Conservation (phyloP, 139 green algal species). For the Raphidocelis subcapitata region DNA sequence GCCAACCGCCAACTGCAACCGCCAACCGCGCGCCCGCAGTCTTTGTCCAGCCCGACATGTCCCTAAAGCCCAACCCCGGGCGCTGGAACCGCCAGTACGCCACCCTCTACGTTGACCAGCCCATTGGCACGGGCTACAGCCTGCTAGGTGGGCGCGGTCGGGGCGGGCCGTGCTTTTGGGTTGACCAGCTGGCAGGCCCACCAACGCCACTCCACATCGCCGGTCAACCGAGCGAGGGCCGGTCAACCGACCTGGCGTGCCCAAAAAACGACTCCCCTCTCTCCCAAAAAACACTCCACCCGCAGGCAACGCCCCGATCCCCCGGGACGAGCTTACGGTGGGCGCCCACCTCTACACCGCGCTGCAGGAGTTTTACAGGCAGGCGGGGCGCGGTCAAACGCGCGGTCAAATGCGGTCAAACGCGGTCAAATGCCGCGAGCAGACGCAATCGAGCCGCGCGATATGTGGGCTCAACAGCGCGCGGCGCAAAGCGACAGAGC, state of each 20-base stretch:
- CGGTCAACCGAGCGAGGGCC: background rate
- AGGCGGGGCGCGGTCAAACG: too few species aligned
- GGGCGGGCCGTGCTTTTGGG: background rate
- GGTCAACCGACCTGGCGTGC: background rate
- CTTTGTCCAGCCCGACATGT: too few species aligned
- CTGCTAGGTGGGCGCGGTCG: slow-evolving; percentile 11
- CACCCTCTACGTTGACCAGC: slow-evolving; percentile 57
- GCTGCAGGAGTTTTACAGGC: slow-evolving; percentile 46
- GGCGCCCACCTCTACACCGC: slow-evolving; percentile 45
- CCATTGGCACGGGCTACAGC: slow-evolving; percentile 51
- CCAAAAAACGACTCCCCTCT: background rate
- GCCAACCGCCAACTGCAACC: too few species aligned
- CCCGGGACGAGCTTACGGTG: slow-evolving; percentile 40
- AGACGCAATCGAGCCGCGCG: too few species aligned
- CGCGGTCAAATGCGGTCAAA: too few species aligned
- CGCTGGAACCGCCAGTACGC: too few species aligned
- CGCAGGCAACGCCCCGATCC: slow-evolving; percentile 40
- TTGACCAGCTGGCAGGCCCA: background rate
- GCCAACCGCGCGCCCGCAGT: too few species aligned
- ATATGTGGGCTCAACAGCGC: too few species aligned
- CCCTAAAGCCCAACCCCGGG: too few species aligned
- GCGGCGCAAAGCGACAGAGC: too few species aligned
- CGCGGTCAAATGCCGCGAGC: too few species aligned
- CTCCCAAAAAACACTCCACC: background rate
- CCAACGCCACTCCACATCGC: background rate